These are phyloP conservation scores for Kwoniella mangroviensis DNA, from an alignment of 768 basidiomycete species.

Conservation along the genomic window DNA sequence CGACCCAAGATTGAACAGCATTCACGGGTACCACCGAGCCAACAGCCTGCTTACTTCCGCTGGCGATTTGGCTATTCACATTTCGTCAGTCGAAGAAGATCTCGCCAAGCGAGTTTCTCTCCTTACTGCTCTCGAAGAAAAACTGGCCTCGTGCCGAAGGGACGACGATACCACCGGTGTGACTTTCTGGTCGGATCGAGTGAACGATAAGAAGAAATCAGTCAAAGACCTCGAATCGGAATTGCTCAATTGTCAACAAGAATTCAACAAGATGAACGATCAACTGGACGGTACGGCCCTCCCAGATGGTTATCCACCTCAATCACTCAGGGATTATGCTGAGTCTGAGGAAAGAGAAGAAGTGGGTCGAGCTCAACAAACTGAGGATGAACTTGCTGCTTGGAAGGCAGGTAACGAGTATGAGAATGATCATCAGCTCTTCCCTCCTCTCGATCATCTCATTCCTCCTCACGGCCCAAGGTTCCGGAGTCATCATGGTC, in stretches of 20 bases:
- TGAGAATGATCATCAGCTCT: constrained; percentile 30
- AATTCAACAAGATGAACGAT: constrained; percentile 28
- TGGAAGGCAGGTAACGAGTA: constrained; percentile 43
- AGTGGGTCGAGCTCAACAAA: constrained; percentile 30
- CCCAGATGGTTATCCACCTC: constrained; percentile 5
- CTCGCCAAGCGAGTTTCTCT: constrained; percentile 32
- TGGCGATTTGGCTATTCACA: constrained; percentile 27
- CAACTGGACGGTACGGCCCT: constrained; percentile 26
- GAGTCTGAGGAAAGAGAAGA: constrained; percentile 40
- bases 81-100: constrained; percentile 28
- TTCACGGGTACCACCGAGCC: constrained; percentile 53
- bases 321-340: constrained; percentile 28
- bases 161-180: constrained; percentile 36
- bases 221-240: constrained; percentile 29
- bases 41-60: constrained; percentile 28
- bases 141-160: constrained; percentile 24
- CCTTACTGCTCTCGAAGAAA: constrained; percentile 42
- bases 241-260: constrained; percentile 21
- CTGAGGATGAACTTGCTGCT: constrained; percentile 44
- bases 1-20: constrained; percentile 49
- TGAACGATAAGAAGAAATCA: constrained; percentile 36
- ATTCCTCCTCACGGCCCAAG: constrained; percentile 24
- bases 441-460: constrained; percentile 48
- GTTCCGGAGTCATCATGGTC: constrained; percentile 12
- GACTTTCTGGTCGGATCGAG: constrained; percentile 45